Percentiles rank a stretch among this genome's conserved stretches.
Evolutionary conservation across 768 basidiomycete species (phyloP).

Genomic region (Suillus decipiens): DNA sequence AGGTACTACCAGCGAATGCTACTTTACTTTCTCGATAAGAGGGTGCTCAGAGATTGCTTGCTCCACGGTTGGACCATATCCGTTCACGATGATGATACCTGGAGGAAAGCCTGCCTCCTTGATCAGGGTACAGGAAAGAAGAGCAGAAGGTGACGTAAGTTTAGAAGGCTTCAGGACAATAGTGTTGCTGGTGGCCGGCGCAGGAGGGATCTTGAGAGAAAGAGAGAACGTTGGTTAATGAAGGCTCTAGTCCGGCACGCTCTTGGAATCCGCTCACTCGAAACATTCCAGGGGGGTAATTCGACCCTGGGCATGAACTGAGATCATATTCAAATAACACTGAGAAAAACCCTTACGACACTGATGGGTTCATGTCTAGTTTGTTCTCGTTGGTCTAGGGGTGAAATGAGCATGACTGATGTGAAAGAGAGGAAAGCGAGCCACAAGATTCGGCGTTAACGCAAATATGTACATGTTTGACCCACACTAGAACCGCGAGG

Average conservation of each 20-base stretch:
- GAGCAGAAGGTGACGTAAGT: slow-evolving; percentile 69
- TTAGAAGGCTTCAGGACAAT: slow-evolving; percentile 84
- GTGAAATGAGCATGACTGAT: slow-evolving; percentile 19
- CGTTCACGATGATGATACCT: slow-evolving; percentile 72
- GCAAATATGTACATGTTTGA: too few species aligned
- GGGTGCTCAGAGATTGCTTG: slow-evolving; percentile 68
- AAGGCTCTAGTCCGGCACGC: too few species aligned
- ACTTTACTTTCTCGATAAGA: slow-evolving; percentile 69
- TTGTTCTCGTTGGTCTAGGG: slow-evolving; percentile 51
- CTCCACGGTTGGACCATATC: slow-evolving; percentile 71
- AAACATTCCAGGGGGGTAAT: slow-evolving; percentile 77
- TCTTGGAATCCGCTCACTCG: slow-evolving; percentile 19
- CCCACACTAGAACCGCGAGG: too few species aligned
- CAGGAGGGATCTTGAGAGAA: slow-evolving; percentile 74
- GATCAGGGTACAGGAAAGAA: slow-evolving; percentile 51
- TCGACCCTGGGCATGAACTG: slow-evolving; percentile 34
- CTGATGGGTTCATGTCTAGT: slow-evolving; percentile 60
- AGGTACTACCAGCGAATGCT: slow-evolving; percentile 85
- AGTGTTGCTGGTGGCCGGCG: slow-evolving; percentile 76
- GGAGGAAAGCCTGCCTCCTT: slow-evolving; percentile 74
- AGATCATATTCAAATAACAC: slow-evolving; percentile 23
- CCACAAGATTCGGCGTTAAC: slow-evolving; percentile 9
- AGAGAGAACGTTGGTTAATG: slow-evolving; percentile 52
- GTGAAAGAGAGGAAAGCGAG: slow-evolving; percentile 8
- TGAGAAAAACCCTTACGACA: slow-evolving; percentile 34